Percentiles rank a stretch among this genome's conserved stretches.
Conservation (phyloP, 495 filamentous ascomycete genomes). For the Parmelia sp. region DNA sequence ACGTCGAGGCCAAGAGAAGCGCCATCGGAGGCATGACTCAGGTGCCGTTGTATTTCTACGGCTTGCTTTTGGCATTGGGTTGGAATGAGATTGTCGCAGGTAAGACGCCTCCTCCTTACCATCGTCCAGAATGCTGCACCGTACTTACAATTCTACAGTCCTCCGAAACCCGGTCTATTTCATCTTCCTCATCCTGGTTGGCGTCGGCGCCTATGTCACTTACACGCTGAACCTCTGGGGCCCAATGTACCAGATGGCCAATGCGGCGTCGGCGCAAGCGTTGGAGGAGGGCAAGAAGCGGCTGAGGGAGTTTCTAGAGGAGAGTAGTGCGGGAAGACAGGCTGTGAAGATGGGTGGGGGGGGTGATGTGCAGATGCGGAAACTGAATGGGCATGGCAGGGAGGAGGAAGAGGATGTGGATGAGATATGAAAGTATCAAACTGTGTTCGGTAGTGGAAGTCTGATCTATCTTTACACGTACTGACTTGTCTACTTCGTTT, state of each 20-base stretch:
- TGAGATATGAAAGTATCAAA: slow-evolving; percentile 35
- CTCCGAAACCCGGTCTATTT: slow-evolving; percentile 90
- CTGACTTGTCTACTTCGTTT: too few species aligned
- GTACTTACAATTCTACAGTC: slow-evolving; percentile 51
- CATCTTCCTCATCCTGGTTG: slow-evolving; percentile 71
- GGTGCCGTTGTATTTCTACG: slow-evolving; percentile 92
- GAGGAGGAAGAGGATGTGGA: slow-evolving; percentile 42
- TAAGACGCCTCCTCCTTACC: slow-evolving; percentile 40
- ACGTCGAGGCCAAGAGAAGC: slow-evolving; percentile 92
- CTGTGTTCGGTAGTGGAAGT: too few species aligned
- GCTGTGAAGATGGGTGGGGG: slow-evolving; percentile 64
- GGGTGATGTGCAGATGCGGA: slow-evolving; percentile 51
- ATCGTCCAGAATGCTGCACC: not conserved
- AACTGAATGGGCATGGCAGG: slow-evolving; percentile 55
- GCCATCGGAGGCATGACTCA: slow-evolving; percentile 94
- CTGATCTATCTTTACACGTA: too few species aligned
- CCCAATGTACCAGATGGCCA: slow-evolving; percentile 88
- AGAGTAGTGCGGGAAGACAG: slow-evolving; percentile 69
- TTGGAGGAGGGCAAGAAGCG: slow-evolving; percentile 83
- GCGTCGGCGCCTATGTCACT: slow-evolving; percentile 73
- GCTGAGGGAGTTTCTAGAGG: slow-evolving; percentile 79
- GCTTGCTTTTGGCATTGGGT: slow-evolving; percentile 75
- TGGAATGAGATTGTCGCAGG: slow-evolving; percentile 96
- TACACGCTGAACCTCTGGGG: slow-evolving; percentile 93
- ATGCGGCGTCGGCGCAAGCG: slow-evolving; percentile 80